Base-by-base conservation (phyloP, 177 flowering plant genomes). In the Vitis hybrid region DNA sequence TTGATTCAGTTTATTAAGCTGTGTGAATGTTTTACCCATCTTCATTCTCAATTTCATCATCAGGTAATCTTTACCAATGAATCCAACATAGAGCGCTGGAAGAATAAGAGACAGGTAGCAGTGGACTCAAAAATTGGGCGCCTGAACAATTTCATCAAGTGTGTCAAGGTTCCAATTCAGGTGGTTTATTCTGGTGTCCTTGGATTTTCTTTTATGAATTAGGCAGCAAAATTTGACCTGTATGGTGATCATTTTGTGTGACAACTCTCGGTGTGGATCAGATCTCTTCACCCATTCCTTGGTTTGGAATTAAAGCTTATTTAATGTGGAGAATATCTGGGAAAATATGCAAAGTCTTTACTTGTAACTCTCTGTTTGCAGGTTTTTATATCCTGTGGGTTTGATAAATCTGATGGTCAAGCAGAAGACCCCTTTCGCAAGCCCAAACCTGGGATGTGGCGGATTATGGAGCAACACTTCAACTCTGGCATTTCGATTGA, bases 61-160 rank as follows among this genome's bases (percentile, higher is more conserved):
- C 48, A 94, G 98, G 98, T 94, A 52, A 87, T 94, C 49, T 94
- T 93, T 71, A 93, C 99, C n/a, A 94, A 94, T 80, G 99, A 93
- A 80, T 85, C 99, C 65, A 94, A 94, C 79, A 94, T 94, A 68
- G 96, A 89, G 30, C 93, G 92, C 70, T 93, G 98, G 98, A 90
- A 87, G 84, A 94, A 94, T 13, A 89, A 87, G 77, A 90, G 99
- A 76, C 94, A 94, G 72, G 77, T 62, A 18, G 99, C 98, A 52
- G 90, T 94, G 71, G 96, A 94, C 78, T 93, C 97, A 68, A 93
- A 93, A 83, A 62, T 90, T 75, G 96, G 99, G 58, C 86, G 97
- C n/a, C 91, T 94, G 30, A 83, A 81, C 78, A 83, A 75, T 76
- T 94, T 94, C 74, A 89, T 93, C 66, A 79, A 87, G 73, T 70